A percentile compares a stretch with the other conserved stretches of the same genome.
phyloP scores from a whole-genome alignment of 768 basidiomycete genomes.

The Agaricus sinodeliciosus region DNA sequence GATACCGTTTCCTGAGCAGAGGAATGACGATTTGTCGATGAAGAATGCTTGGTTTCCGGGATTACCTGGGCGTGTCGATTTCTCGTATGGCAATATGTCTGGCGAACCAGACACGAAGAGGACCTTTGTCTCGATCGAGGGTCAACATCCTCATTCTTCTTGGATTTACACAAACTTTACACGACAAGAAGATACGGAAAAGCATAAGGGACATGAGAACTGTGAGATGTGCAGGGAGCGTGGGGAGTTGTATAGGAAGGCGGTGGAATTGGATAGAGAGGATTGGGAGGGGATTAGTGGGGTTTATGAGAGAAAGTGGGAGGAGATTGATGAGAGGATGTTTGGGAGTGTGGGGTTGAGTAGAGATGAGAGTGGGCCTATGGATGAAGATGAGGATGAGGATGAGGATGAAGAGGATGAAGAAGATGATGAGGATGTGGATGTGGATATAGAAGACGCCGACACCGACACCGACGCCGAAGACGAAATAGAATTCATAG shows the following conservation, averaged over 20 bases:
- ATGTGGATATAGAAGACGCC: not conserved
- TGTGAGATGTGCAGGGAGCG: conserved; percentile 14
- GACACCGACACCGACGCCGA: no score
- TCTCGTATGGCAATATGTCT: not conserved
- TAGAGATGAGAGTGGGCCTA: conserved; percentile 10
- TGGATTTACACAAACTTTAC: conserved; percentile 38
- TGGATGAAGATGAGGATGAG: conserved; percentile 21
- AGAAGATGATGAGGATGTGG: conserved; percentile 17
- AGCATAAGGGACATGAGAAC: not conserved
- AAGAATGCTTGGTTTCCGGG: conserved; percentile 37
- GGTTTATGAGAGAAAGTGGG: conserved; percentile 10
- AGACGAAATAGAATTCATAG: conserved; percentile 19
- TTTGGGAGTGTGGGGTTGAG: conserved; percentile 12
- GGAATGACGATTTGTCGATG: conserved; percentile 18
- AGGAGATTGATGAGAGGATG: conserved; percentile 11
- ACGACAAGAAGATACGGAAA: no score
- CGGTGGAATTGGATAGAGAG: conserved; percentile 5
- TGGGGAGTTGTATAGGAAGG: conserved; percentile 14
- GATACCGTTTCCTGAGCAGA: not conserved
- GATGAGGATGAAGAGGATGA: conserved; percentile 15
- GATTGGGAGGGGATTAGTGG: conserved; percentile 1
- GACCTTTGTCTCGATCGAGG: not conserved
- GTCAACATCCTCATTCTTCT: conserved; percentile 5
- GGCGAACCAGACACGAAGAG: not conserved
- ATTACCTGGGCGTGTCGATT: conserved; percentile 14